These are phyloP conservation scores for Boletus barrowsii DNA, from an alignment of 768 basidiomycete genomes.

Conservation along the genomic window DNA sequence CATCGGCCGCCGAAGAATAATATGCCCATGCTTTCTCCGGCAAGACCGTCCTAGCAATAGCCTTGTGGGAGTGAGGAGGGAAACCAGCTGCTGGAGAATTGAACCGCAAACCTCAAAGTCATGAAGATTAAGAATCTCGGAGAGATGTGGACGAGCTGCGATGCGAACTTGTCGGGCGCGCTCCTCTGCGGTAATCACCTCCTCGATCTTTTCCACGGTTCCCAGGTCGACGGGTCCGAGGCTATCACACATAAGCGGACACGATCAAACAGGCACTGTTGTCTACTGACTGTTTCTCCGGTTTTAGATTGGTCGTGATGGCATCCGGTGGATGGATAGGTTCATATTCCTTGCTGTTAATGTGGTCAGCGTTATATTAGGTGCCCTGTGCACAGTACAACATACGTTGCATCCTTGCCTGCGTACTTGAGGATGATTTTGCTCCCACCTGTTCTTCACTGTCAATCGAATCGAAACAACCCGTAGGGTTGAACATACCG, in stretches of 20 bases:
- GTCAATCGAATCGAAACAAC: background rate
- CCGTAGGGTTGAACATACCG: slow-evolving; percentile 35
- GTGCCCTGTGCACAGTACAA: background rate
- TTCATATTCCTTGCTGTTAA: slow-evolving; percentile 68
- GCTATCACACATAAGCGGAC: slow-evolving; percentile 32
- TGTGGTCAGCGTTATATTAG: background rate
- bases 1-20: slow-evolving; percentile 95
- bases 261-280: background rate
- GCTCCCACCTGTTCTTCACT: slow-evolving; percentile 55
- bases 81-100: background rate
- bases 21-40: slow-evolving; percentile 92
- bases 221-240: slow-evolving; percentile 70
- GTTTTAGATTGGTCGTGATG: slow-evolving; percentile 71
- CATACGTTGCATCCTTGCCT: slow-evolving; percentile 86
- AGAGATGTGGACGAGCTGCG: slow-evolving; percentile 63
- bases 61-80: slow-evolving; percentile 39
- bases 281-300: slow-evolving; percentile 73
- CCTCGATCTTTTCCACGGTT: slow-evolving; percentile 61
- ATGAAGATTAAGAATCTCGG: slow-evolving; percentile 84
- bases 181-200: slow-evolving; percentile 67
- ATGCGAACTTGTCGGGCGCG: slow-evolving; percentile 63
- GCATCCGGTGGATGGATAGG: slow-evolving; percentile 87
- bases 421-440: slow-evolving; percentile 86
- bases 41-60: slow-evolving; percentile 80
- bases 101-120: slow-evolving; percentile 76